Conservation (phyloP, 768 basidiomycete species). For the Chalciporus piperatus region DNA sequence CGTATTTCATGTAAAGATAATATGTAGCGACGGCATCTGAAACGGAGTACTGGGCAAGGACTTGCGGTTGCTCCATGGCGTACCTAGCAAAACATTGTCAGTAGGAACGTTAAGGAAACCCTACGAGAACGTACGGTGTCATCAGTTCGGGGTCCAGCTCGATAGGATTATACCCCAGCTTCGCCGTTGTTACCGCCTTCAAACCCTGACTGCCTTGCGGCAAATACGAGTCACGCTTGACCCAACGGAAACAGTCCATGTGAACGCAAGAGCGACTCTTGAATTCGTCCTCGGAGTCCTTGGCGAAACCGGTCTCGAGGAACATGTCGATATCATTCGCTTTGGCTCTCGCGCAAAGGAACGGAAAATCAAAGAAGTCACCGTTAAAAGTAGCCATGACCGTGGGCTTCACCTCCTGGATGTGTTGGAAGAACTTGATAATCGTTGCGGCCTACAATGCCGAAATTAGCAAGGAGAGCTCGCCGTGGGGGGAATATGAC, state of each 20-base stretch:
- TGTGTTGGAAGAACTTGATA: slow-evolving; percentile 87
- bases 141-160: slow-evolving; percentile 98
- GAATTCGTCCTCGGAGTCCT: slow-evolving; percentile 91
- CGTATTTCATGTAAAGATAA: slow-evolving; percentile 99
- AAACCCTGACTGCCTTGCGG: slow-evolving; percentile 98
- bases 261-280: slow-evolving; percentile 91
- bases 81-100: slow-evolving; percentile 52
- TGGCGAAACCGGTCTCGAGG: slow-evolving; percentile 87
- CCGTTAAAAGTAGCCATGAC: slow-evolving; percentile 99
- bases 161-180: slow-evolving; percentile 94
- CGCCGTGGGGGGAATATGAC: slow-evolving; percentile 9
- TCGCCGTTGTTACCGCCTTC: slow-evolving; percentile 95
- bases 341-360: slow-evolving; percentile 82
- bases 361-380: slow-evolving; percentile 99
- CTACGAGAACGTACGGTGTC: slow-evolving; percentile 76
- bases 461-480: neutral
- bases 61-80: slow-evolving; percentile 92
- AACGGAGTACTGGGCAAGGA: slow-evolving; percentile 95
- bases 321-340: slow-evolving; percentile 96
- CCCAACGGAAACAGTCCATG: slow-evolving; percentile 99
- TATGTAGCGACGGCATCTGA: slow-evolving; percentile 99
- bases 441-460: slow-evolving; percentile 75
- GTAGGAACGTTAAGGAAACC: neutral
- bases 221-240: slow-evolving; percentile 97
- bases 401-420: slow-evolving; percentile 90